Evolutionary conservation across 2,329 filamentous ascomycete genomes (phyloP), one percentile per base, ranked within the genome.

Genomic region (Mollisia scopiformis): DNA sequence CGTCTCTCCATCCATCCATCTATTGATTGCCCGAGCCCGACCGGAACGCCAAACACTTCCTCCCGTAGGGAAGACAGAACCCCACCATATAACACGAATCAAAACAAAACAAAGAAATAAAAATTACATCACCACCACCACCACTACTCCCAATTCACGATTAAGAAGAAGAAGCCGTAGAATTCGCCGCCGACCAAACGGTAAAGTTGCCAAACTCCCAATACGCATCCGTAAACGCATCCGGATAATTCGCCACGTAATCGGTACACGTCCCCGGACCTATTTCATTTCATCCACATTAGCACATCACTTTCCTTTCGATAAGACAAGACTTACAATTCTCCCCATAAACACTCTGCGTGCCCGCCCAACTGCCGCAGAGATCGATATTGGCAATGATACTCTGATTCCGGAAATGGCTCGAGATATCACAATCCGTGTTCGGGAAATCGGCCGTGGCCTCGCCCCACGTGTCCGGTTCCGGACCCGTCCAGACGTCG

Each of bases 311-410:
- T n/a, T 35, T 49, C 25, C n/a, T 11, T 52, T 25, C 27, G 1
- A 46, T 27, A 56, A 28, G 39, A 6, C 11, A 52, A 21, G 51
- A 65, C 69, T 46, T 55, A 69, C 70, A 73, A 62, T 50, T 68
- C 51, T 68, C 57, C 21, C 54, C 46, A 60, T 69, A 73, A 41
- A 69, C 52, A 53, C 19, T 73, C 59, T 76, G 10, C 70, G 74
- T 79, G 82, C 91, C 91, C 5, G 93, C 93, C 93, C 93, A 97
- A 72, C 88, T 86, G 27, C 93, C 93, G 76, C 93, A 97, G 73
- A 96, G 90, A 33, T 90, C 90, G 2, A 88, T 95, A 77, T 94
- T 87, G 73, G 94, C 88, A 68, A 94, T 85, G 66, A 97, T 87
- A 70, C 88, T 85, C 79, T 96, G 84, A 63, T 89, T 78, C 62